These are phyloP conservation scores for Fusarium transvaalense DNA, from an alignment of 2,329 filamentous ascomycete species.

Conservation along the genomic window DNA sequence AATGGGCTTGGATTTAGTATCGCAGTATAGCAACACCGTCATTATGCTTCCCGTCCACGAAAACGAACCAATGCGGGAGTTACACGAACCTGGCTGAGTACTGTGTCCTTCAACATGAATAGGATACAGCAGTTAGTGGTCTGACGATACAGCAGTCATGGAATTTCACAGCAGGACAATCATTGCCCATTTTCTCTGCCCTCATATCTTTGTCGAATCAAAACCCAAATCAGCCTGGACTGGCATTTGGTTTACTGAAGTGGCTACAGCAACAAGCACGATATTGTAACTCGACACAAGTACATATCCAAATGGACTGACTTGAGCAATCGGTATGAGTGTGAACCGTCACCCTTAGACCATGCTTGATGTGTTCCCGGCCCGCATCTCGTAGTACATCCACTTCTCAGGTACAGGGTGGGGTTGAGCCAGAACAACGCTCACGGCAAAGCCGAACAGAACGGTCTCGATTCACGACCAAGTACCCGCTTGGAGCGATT, in stretches of 20 bases:
- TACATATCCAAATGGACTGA: background rate
- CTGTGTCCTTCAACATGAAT: background rate
- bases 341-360: background rate
- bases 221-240: background rate
- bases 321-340: background rate
- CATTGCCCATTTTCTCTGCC: background rate
- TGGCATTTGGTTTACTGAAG: background rate
- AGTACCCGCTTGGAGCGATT: conserved; percentile 35
- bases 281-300: background rate
- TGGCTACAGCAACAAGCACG: background rate
- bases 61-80: conserved; percentile 33
- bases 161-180: background rate
- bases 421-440: conserved; percentile 40
- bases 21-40: conserved; percentile 25
- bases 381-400: conserved; percentile 19
- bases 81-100: conserved; percentile 26
- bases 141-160: conserved; percentile 4
- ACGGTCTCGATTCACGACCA: conserved; percentile 46
- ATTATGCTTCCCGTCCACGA: conserved; percentile 35
- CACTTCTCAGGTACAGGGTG: conserved; percentile 48
- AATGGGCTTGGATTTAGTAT: conserved; percentile 24
- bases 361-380: conserved; percentile 27
- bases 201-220: background rate
- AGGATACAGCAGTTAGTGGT: background rate
- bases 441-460: conserved; percentile 48